A percentile compares a stretch with the other conserved stretches of the same genome.
Evolutionary conservation across 768 basidiomycete species (phyloP).

Genomic region (Austroboletus festivus): DNA sequence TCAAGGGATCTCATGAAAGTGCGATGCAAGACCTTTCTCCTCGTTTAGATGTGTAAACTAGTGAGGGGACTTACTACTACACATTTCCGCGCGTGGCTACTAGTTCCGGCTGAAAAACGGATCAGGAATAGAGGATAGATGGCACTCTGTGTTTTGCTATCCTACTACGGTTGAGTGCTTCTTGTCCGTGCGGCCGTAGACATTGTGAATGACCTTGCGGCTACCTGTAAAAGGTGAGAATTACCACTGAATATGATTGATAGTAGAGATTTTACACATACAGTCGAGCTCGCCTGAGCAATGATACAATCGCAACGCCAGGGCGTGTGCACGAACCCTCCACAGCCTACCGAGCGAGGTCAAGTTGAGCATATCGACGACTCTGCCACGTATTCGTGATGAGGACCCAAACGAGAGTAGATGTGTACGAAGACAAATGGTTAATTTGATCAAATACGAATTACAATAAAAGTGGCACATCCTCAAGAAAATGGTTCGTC

Average conservation of each 20-base stretch:
- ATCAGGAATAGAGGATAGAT: conserved; percentile 22
- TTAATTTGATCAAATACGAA: conserved; percentile 26
- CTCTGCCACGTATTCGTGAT: conserved; percentile 15
- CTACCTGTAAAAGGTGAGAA: conserved; percentile 24
- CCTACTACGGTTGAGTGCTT: conserved; percentile 23
- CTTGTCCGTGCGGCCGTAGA: conserved; percentile 19
- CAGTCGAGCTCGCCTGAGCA: conserved; percentile 21
- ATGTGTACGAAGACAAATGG: conserved; percentile 28
- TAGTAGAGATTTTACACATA: conserved; percentile 15
- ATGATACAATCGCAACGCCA: conserved; percentile 14
- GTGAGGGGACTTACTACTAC: conserved; percentile 16
- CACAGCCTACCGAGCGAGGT: conserved; percentile 12
- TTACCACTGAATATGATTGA: conserved; percentile 13
- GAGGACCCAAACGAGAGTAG: conserved; percentile 28
- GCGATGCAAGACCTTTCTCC: too few species aligned
- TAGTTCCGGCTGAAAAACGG: conserved; percentile 29
- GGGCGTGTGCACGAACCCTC: conserved; percentile 13
- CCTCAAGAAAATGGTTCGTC: too few species aligned
- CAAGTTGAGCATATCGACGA: not conserved
- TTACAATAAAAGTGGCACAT: not conserved
- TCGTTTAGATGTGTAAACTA: too few species aligned
- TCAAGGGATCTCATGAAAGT: too few species aligned
- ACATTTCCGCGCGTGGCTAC: conserved; percentile 19
- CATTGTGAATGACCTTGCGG: conserved; percentile 21
- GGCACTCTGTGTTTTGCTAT: not conserved